Evolutionary conservation across 2,329 filamentous ascomycete genomes (phyloP), one percentile per base, ranked within the genome.

Genomic region (Elsinoe ampelina): DNA sequence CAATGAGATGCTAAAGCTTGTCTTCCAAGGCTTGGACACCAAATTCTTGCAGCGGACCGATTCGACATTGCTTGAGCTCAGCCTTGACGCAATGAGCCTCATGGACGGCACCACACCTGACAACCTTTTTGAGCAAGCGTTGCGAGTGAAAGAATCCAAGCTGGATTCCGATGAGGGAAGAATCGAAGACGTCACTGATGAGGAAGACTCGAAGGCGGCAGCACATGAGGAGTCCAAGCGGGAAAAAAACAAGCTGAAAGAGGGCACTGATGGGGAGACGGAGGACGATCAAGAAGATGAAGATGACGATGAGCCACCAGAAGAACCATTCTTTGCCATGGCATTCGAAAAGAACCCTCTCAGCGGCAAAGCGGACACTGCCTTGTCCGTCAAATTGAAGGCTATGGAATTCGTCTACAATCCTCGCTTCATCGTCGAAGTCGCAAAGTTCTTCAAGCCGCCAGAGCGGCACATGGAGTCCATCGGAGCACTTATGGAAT

Each of bases 391-490:
- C 64, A 96, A 95, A 70, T 75, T 98, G 63, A 96, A 95, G 70
- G 93, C 91, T 43, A 85, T 98, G 63, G 95, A 98, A 69, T 87
- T 99, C 56, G 89, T 98, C 20, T 98, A 95, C 80, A 99, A 98
- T 64, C 93, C 95, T 1, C 88, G 85, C 61, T 95, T 97, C 63
- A 79, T 97, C 0, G 84, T 95, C 5, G 91, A 93, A 50, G 83
- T 97, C 38, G 89, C 86, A 55, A 89, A 90, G 63, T 99, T 98
- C 75, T 98, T 99, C 76, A 86, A 92, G 61, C 93, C 93, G 0
- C 95, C 93, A 0, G 91, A 96, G 69, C 81, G 91, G 52, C 95
- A 98, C 68, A 96, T 98, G 91, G 93, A 98, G 68, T 98, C 93
- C 8, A 96, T 99, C 63, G 87, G 84, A 11, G 95, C 93, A 1